Base-by-base conservation (phyloP, 2,329 filamentous ascomycete genomes). In the Alternaria hordeiaustralica region DNA sequence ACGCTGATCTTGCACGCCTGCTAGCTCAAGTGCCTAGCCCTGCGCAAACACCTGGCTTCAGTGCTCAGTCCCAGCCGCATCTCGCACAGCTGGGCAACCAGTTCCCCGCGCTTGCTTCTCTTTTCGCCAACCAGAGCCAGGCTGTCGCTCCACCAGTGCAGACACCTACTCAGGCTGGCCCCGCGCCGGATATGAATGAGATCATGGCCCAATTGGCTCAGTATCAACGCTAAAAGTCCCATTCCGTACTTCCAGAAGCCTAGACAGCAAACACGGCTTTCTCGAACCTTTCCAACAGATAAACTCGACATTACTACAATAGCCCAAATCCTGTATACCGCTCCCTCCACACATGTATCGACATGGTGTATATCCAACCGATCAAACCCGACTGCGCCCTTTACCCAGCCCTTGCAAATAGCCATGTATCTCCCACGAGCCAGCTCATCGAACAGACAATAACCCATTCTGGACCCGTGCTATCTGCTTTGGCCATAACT, bases 161-260 rank as follows among this genome's bases (percentile, higher is more conserved):
- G 57, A 74, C 71, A 30, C 74, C 75, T 41, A 65, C 72, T 43
- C 66, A 68, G 47, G 56, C 73, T 69, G 65, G 69, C 26, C 66
- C 67, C 44, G 62, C 64, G 55, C 79, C 82, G 36, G 82, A 85
- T 69, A 89, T 93, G 70, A 87, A 90, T 75, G 90, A 92, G 71
- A 92, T 94, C 55, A 91, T 94, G 87, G 89, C 90, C 13, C 89
- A 92, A 71, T 81, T 93, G 63, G 87, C 89, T 50, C 88, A 87
- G 70, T 90, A 88, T 73, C 85, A 89, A 66, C 86, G 89, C 36
- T 79, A 62, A 71, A 33, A 10, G 57, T 20, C 8, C 36, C 36
- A 41, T 54, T 36, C 30, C 33, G 6, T 25, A 55, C 28, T 41
- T 50, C 36, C 50, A 54, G 43, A 30, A 62, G 11, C 30, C 45